Evolutionary conservation across 2,329 filamentous ascomycete species (phyloP), one percentile per base, ranked within the genome.

Genomic region (Chrysoporthe puriensis): DNA sequence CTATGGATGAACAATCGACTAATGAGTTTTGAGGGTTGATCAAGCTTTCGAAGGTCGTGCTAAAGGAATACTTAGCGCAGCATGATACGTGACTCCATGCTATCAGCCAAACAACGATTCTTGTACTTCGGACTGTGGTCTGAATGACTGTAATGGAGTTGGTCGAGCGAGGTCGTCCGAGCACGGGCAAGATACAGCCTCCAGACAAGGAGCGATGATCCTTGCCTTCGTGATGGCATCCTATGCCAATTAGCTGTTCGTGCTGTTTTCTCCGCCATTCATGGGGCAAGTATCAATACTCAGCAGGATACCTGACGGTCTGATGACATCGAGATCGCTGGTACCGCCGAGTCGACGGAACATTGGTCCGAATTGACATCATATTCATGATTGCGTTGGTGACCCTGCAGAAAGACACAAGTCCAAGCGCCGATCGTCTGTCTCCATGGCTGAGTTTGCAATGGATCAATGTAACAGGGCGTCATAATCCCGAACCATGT

Each of bases 401-500:
- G 36, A 34, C 4, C 16, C 40, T 63, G 50, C 16, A n/a, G 36
- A 57, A 44, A 34, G 34, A 32, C 13, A 44, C 40, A 44, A 46
- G 14, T 54, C 34, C 50, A 44, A 6, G 18, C 14, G 62, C 34
- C 62, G 50, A 63, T 63, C 62, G 4, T 9, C 2, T 13, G 18
- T 32, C 11, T 42, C 14, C 16, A 56, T 18, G 50, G n/a, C 13
- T 26, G 13, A 44, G 21, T 36, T 36, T n/a, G 50, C 26, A 36
- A 63, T 56, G 26, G 18, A 21, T 34, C 48, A 56, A 54, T 43
- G 50, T 63, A 57, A 44, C 16, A 57, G 50, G 34, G 26, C 50
- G 48, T 63, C 50, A 63, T 66, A 61, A 61, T 32, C 42, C 52
- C 60, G 54, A 59, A 62, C 57, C 64, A 62, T 54, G 43, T 54